Conservation (phyloP, 1,139 yeast species). For the Diutina pseudorugosa region DNA sequence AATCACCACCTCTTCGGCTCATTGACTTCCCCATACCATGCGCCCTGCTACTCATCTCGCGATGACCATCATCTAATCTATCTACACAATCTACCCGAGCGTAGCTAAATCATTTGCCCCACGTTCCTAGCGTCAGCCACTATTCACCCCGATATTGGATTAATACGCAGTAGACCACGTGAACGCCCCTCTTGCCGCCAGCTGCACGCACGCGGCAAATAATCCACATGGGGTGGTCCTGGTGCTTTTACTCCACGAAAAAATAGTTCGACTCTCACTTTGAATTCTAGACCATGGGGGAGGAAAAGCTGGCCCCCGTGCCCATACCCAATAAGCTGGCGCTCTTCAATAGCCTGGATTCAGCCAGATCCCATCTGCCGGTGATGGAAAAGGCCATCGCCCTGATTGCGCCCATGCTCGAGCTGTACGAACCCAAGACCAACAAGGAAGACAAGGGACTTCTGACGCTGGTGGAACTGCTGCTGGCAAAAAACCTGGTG, state of each 20-base stretch:
- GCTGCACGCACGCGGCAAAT: not conserved
- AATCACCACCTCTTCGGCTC: no score
- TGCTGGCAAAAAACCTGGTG: conserved; percentile 9
- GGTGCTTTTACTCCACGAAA: not conserved
- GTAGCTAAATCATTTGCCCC: no score
- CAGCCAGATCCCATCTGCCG: not conserved
- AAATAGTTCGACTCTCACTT: not conserved
- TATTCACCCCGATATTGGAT: not conserved
- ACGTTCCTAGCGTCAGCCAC: not conserved
- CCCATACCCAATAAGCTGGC: not conserved
- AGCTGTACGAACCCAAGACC: conserved; percentile 60
- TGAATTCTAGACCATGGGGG: not conserved
- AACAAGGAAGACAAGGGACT: conserved; percentile 33
- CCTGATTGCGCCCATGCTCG: conserved; percentile 66
- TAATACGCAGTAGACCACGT: not conserved
- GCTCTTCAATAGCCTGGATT: not conserved
- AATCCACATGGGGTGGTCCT: not conserved
- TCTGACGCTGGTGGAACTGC: conserved; percentile 12
- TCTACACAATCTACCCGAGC: no score
- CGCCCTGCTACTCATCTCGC: not conserved
- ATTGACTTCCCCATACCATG: not conserved
- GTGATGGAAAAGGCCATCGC: conserved; percentile 47
- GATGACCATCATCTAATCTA: not conserved
- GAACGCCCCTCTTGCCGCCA: not conserved
- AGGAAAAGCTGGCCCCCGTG: not conserved